Base-by-base conservation (phyloP, 306 rosid species). In the Glycine soja region DNA sequence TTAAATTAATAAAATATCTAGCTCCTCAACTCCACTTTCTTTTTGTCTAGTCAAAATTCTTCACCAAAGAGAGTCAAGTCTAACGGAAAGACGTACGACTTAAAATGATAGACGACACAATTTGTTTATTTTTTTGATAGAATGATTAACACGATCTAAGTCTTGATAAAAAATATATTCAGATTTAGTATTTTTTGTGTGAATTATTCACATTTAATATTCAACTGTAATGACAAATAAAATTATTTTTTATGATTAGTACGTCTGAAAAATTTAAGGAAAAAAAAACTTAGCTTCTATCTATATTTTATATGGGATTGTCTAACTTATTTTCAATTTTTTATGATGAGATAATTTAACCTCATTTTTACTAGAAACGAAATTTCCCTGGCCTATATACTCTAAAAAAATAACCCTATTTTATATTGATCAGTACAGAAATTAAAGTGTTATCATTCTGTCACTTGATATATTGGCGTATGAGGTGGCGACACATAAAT, bases 401-500 rank as follows among this genome's bases (percentile, higher is more conserved):
- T 24, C 30, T 24, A 24, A 24, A 24, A 24, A 42, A 42, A 42
- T 42, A 42, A 7, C 46, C 46, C 4, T 57, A 42, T 42, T 19
- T 56, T 14, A 51, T 18, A 59, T 65, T 38, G 42, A 12, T 63
- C 4, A 63, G 3, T 10, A 59, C 4, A 56, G 1, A 72, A 34
- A 19, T 30, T 34, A 75, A 66, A 73, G 68, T n/a, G 43, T 36
- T 36, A 36, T 75, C 59, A 38, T 50, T 59, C 7, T 6, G 19
- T 57, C 1, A 48, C 4, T 32, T 9, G 52, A 59, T 10, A 59
- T 59, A 76, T 15, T 58, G 45, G 58, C 32, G 12, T 11, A 57
- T 48, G 67, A 6, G 52, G 53, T 65, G 66, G 56, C 57, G 56
- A 83, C 83, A 78, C 72, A 14, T 65, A 24, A 24, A 24, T 24